Conservation (phyloP, 139 green algal species). For the Picochlorum sp. region DNA sequence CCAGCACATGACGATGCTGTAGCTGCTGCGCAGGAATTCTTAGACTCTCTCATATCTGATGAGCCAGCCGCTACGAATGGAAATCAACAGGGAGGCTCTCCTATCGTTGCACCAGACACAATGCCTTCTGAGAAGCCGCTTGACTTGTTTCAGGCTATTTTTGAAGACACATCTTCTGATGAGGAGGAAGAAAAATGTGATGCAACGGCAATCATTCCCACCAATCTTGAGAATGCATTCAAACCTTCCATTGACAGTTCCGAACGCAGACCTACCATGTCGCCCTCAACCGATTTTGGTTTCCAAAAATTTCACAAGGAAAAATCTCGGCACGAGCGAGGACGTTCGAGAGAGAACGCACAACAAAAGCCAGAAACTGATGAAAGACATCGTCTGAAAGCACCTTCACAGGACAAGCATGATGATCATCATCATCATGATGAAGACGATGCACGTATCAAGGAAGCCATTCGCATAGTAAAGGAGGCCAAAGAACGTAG, state of each 20-base stretch:
- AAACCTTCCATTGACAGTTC: too few relatives aligned
- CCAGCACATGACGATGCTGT: slow-evolving; percentile 11
- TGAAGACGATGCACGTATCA: not conserved
- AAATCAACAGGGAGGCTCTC: not conserved
- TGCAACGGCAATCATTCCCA: not conserved
- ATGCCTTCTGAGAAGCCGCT: slow-evolving; percentile 41
- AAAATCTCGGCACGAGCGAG: too few relatives aligned
- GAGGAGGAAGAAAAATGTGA: not conserved
- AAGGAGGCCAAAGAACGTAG: slow-evolving; percentile 1
- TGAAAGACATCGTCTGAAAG: not conserved
- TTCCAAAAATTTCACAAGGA: not conserved
- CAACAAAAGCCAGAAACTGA: not conserved
- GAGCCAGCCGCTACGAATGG: not conserved
- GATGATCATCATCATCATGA: too few relatives aligned
- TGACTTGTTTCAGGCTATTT: slow-evolving; percentile 82
- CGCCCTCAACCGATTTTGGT: not conserved
- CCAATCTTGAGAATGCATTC: too few relatives aligned
- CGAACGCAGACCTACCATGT: too few relatives aligned
- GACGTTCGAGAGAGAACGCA: too few relatives aligned
- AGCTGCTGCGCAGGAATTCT: slow-evolving; percentile 29
- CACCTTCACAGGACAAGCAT: too few relatives aligned
- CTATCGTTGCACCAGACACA: not conserved
- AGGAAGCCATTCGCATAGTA: not conserved
- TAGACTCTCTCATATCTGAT: slow-evolving; percentile 25
- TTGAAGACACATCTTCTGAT: slow-evolving; percentile 46